Base-by-base conservation (phyloP, 2,329 filamentous ascomycete species). In the Thelonectria blattea region DNA sequence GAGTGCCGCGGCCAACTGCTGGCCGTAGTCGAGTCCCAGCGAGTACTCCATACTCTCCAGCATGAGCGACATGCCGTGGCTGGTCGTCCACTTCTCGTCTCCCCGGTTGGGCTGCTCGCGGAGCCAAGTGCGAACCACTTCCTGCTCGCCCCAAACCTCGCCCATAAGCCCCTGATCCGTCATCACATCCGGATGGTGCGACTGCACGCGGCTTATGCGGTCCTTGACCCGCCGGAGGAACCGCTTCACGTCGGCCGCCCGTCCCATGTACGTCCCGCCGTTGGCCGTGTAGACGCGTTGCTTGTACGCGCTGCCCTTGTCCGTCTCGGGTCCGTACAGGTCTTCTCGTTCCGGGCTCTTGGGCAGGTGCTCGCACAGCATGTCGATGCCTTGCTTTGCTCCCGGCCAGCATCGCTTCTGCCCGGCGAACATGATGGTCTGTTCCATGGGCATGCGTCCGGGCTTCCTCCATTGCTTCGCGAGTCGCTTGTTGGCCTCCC, bases 141-240 rank as follows among this genome's bases (percentile, higher is more conserved):
- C 65, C 22, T 65, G 66, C 58, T 73, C 70, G 0, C 67, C 70
- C 9, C 71, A 68, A 0, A 74, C 65, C 18, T 73, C 67, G 0
- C 60, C 71, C 15, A 72, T 65, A 4, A 73, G 45, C 6, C 70
- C 69, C 27, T 74, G 72, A 11, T 74, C 70, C n/a, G 70, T 71
- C 27, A 60, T 63, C 0, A 73, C 42, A 0, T 62, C 15, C 1
- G 34, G 46, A 0, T 63, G 59, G 0, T 61, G 54, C 0, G 49
- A 53, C 2, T 58, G 42, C 0, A 51, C 62, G 10, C 55, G 56
- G 1, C 66, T 56, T 49, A 74, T 61, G 4, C 62, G 63, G 7
- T 68, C 65, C 6, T 65, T 47, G 3, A 54, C 66, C 0, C 67
- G 65, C 4, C 66, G 65, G 15, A 72, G 64, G 27, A 68, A 66